Base-by-base conservation (phyloP, 148 eudicot genomes). In the Spergularia bocconei region DNA sequence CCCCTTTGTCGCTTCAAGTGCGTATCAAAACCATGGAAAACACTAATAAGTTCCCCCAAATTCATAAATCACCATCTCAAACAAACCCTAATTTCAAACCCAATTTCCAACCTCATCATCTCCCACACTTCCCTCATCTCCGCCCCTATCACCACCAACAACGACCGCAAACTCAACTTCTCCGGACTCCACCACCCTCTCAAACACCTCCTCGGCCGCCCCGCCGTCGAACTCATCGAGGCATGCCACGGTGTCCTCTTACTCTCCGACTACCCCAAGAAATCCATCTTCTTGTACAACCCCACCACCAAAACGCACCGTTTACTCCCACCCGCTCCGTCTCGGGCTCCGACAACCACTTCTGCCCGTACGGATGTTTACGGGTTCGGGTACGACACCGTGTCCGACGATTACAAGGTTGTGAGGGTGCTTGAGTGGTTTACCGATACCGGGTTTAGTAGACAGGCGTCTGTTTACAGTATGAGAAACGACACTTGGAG, bases 1-100 rank as follows among this genome's bases (percentile, higher is more conserved):
- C 19, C 77, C 2, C 70, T 74, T 12, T 19, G 12, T 2, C 77
- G 77, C 50, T 52, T 74, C 7, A 74, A n/a, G 52, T 29, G 36
- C 20, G 77, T 74, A 13, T 53, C 33, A 16, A 74, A 74, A 74
- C 36, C 38, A 21, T 74, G 77, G 77, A 10, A 53, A 8, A 51
- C 70, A 29, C 55, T 74, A 12, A 29, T 74, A 7, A 63, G 52
- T 16, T 3, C 25, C 67, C 53, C 70, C 2, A 52, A 5, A 29
- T 74, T 74, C 70, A 53, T 64, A 13, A 63, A 52, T 52, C 36
- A 36, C 12, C 77, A 74, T 6, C 60, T 63, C 51, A 63, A 53
- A 12, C 21, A 63, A 63, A 16, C 77, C 77, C 69, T 63, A 63
- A 74, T 10, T 50, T 74, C 77, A 25, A n/a, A 29, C 14, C 20